A percentile compares a stretch with the other conserved stretches of the same genome.
Conservation (phyloP, 176 grass and related monocot species). For the Phragmites australis region DNA sequence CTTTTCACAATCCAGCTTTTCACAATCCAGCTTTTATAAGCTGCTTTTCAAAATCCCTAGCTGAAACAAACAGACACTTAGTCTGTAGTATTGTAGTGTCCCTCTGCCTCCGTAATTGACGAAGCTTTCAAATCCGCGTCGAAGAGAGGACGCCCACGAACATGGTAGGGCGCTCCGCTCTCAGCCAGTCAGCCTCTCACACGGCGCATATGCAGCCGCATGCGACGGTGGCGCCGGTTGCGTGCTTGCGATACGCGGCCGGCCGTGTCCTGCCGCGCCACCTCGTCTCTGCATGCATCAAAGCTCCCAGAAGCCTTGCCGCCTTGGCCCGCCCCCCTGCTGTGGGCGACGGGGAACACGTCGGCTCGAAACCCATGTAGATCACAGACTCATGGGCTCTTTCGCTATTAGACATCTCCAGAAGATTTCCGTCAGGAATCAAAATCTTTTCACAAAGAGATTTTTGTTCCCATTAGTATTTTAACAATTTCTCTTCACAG, state of each 20-base stretch:
- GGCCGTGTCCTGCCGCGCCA: not conserved
- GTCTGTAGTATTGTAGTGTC: no score
- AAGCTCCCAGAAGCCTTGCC: not conserved
- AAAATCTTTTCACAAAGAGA: no score
- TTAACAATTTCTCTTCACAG: no score
- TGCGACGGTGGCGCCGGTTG: slow-evolving; percentile 13
- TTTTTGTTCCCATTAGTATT: no score
- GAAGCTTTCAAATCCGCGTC: not conserved
- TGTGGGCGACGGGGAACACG: no score
- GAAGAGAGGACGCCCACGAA: not conserved
- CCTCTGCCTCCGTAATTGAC: not conserved
- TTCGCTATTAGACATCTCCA: not conserved
- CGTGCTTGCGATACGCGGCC: not conserved
- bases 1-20: no score
- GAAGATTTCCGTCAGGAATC: no score
- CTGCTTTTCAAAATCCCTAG: no score
- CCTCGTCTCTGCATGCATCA: slow-evolving; percentile 4
- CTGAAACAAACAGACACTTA: no score
- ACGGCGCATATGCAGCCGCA: not conserved
- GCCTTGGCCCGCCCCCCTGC: no score
- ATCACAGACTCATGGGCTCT: not conserved
- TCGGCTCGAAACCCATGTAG: slow-evolving; percentile 12
- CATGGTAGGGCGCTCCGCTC: not conserved
- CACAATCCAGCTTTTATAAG: no score
- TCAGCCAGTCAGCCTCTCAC: no score